phyloP scores from a whole-genome alignment of 2,329 filamentous ascomycete species.

The Aspergillus ibericus region DNA sequence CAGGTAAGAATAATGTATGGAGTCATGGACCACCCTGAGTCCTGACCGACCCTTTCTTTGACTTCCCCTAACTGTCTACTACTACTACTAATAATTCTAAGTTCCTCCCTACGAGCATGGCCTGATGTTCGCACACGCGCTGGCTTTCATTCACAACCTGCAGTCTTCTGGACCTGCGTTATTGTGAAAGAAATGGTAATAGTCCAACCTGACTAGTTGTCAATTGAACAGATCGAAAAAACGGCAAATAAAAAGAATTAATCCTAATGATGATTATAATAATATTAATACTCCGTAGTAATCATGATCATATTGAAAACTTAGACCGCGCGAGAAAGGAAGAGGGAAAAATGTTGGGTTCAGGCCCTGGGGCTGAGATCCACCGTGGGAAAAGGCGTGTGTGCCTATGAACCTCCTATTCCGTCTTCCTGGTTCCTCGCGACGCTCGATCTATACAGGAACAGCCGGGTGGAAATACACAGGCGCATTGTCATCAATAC shows the following conservation, averaged over 20 bases:
- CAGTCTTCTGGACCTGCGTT: background rate
- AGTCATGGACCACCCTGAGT: background rate
- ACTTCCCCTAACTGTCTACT: background rate
- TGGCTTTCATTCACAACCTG: background rate
- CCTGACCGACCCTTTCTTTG: background rate
- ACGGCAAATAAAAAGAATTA: background rate
- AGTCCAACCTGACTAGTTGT: background rate
- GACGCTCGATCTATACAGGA: too few species aligned
- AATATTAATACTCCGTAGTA: too few species aligned
- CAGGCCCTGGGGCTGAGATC: slow-evolving; percentile 8
- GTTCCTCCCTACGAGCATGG: background rate
- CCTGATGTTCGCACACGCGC: background rate
- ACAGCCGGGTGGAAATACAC: too few species aligned
- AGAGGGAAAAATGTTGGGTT: slow-evolving; percentile 1
- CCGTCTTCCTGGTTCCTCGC: background rate
- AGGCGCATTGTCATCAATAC: too few species aligned
- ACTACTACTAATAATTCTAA: background rate
- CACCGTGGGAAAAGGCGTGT: background rate
- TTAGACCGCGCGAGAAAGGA: too few species aligned
- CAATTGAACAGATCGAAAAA: background rate
- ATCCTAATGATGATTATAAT: too few species aligned
- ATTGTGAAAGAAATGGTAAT: background rate
- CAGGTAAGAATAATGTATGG: background rate
- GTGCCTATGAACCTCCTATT: slow-evolving; percentile 3
- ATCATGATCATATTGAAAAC: too few species aligned